Evolutionary conservation across 108 stramenopile species (phyloP).

Genomic region (Poteriospumella lacustris): DNA sequence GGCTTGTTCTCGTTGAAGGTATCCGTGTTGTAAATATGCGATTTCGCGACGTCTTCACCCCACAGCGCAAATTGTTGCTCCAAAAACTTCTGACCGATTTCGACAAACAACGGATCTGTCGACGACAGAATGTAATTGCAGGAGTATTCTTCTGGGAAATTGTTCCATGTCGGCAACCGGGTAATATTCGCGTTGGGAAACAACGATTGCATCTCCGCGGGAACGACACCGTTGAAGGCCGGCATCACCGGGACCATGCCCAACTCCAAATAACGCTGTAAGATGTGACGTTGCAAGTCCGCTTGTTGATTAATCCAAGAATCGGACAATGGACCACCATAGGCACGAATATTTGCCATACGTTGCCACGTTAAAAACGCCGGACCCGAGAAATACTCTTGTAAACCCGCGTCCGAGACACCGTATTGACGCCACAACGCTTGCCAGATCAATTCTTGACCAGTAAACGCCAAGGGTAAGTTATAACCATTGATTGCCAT

Average conservation of each 20-base stretch:
- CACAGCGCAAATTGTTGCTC: no score
- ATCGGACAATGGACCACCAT: neutral
- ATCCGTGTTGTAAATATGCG: conserved; percentile 14
- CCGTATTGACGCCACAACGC: conserved; percentile 46
- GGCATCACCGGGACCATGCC: conserved; percentile 29
- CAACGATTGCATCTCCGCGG: neutral
- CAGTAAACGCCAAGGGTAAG: conserved; percentile 50
- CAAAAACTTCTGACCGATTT: neutral
- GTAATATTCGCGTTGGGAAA: neutral
- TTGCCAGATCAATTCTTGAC: conserved; percentile 54
- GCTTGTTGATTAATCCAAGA: neutral
- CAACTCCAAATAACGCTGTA: neutral
- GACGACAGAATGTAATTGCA: neutral
- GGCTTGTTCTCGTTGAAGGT: conserved; percentile 28
- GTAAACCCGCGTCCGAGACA: conserved; percentile 42
- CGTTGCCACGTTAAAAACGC: conserved; percentile 30
- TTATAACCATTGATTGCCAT: conserved; percentile 52
- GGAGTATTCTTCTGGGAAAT: neutral
- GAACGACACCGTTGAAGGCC: conserved; percentile 19
- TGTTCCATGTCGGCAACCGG: neutral
- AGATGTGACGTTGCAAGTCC: conserved; percentile 14
- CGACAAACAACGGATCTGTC: neutral
- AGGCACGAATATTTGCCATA: conserved; percentile 22
- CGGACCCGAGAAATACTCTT: conserved; percentile 22
- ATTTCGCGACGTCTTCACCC: no score